Percentiles rank a stretch among this genome's conserved stretches.
These are phyloP conservation scores for Cladorrhinum sp. DNA, from an alignment of 2,329 filamentous ascomycete species.

Conservation along the genomic window DNA sequence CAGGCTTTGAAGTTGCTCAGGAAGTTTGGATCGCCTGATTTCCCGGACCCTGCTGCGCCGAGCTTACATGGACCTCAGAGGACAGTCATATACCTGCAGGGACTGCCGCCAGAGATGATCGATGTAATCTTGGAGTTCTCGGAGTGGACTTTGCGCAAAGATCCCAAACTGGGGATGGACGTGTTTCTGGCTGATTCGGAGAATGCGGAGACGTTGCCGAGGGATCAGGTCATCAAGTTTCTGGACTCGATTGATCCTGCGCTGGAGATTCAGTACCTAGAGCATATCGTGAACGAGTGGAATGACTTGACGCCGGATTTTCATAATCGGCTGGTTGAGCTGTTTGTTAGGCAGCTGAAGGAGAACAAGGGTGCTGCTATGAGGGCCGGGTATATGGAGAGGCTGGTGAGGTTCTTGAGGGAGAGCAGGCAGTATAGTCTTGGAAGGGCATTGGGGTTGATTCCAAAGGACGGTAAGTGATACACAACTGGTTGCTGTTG, in stretches of 20 bases:
- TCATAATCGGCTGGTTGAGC: constrained; percentile 77
- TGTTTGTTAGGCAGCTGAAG: constrained; percentile 59
- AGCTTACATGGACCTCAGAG: constrained; percentile 74
- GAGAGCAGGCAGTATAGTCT: constrained; percentile 79
- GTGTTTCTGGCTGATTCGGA: constrained; percentile 91
- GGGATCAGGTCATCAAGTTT: constrained; percentile 72
- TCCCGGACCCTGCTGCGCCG: constrained; percentile 49
- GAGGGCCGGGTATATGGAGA: constrained; percentile 59
- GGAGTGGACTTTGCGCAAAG: constrained; percentile 75
- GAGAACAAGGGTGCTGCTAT: constrained; percentile 40
- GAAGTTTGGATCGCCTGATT: constrained; percentile 68
- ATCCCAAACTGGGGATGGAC: constrained; percentile 79
- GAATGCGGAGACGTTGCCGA: constrained; percentile 85
- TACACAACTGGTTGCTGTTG: not conserved
- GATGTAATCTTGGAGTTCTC: constrained; percentile 90
- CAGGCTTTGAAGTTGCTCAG: constrained; percentile 79
- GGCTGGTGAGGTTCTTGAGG: constrained; percentile 71
- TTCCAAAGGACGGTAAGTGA: constrained; percentile 72
- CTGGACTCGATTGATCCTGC: constrained; percentile 65
- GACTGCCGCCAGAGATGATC: constrained; percentile 79
- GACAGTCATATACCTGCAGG: constrained; percentile 87
- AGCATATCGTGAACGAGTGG: constrained; percentile 86
- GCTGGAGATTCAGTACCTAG: constrained; percentile 78
- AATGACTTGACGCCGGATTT: constrained; percentile 81
- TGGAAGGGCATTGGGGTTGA: constrained; percentile 69